Percentiles rank a stretch among this genome's conserved stretches.
Evolutionary conservation across 208 protist genomes (phyloP).

Genomic region (Entamoeba moshkovskii): DNA sequence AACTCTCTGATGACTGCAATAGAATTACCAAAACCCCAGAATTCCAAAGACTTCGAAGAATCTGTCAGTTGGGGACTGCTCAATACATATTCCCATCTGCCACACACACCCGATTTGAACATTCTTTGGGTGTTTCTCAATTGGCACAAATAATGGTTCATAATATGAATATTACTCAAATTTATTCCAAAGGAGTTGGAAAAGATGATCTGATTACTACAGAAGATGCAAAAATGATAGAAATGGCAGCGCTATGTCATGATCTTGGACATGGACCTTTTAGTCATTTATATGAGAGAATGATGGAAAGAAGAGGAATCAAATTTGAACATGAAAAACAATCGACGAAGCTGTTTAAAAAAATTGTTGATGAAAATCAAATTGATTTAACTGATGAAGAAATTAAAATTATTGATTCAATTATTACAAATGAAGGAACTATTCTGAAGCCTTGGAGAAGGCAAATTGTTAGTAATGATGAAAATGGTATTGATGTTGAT

Average conservation of each 20-base stretch:
- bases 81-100: conserved; percentile 31
- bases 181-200: neutral
- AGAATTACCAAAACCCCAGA: conserved; percentile 39
- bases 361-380: neutral
- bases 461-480: conserved; percentile 22
- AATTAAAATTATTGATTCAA: neutral
- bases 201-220: neutral
- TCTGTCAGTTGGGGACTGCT: conserved; percentile 33
- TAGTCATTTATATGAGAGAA: conserved; percentile 33
- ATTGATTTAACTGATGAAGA: conserved; percentile 10
- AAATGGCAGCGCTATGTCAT: conserved; percentile 36
- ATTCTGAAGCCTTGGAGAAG: neutral
- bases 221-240: neutral
- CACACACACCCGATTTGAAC: conserved; percentile 39
- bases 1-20: neutral
- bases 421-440: neutral
- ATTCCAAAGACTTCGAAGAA: conserved; percentile 32
- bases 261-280: conserved; percentile 46
- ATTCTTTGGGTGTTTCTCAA: conserved; percentile 34
- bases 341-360: neutral
- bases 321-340: conserved; percentile 8
- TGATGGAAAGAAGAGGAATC: neutral
- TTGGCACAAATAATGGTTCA: conserved; percentile 9
- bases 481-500: conserved; percentile 30
- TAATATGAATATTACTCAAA: neutral